These are phyloP conservation scores for Stevia rebaudiana DNA, from an alignment of 140 eudicot genomes.

Conservation along the genomic window DNA sequence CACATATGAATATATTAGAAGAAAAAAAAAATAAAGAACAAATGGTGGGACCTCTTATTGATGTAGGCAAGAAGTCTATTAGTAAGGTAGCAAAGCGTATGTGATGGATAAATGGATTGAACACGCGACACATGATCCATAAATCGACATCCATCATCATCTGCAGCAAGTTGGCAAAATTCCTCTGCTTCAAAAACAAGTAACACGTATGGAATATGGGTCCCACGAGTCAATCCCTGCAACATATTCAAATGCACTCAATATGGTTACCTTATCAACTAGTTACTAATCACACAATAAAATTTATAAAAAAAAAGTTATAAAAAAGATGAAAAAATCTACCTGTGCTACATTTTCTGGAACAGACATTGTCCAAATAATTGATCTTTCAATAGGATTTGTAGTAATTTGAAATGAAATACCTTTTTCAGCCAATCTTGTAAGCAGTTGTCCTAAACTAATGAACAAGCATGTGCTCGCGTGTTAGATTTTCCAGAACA, in stretches of 20 bases:
- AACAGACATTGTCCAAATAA: constrained; percentile 67
- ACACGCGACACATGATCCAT: constrained; percentile 54
- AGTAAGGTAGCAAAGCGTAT: constrained; percentile 70
- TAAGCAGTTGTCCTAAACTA: constrained; percentile 74
- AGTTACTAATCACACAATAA: constrained; percentile 1
- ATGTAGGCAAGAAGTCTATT: constrained; percentile 69
- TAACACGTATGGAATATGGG: constrained; percentile 50
- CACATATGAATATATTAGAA: not conserved
- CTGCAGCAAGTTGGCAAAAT: constrained; percentile 52
- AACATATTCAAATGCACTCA: constrained; percentile 4
- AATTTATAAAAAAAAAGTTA: not conserved
- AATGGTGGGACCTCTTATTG: constrained; percentile 49
- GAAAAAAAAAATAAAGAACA: constrained; percentile 2
- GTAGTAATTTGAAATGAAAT: constrained; percentile 59
- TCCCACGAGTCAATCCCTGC: constrained; percentile 49
- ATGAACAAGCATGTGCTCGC: constrained; percentile 22
- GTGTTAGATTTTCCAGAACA: constrained; percentile 11
- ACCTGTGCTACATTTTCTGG: constrained; percentile 75
- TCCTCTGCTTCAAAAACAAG: constrained; percentile 75
- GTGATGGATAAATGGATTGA: constrained; percentile 60
- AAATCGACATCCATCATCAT: constrained; percentile 31
- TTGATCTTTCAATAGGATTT: constrained; percentile 80
- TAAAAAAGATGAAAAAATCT: not conserved
- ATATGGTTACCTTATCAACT: not conserved
- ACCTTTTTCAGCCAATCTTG: constrained; percentile 77